These are phyloP conservation scores for Phellinidium pouzarii DNA, from an alignment of 1,284 basidiomycete genomes.

Conservation along the genomic window DNA sequence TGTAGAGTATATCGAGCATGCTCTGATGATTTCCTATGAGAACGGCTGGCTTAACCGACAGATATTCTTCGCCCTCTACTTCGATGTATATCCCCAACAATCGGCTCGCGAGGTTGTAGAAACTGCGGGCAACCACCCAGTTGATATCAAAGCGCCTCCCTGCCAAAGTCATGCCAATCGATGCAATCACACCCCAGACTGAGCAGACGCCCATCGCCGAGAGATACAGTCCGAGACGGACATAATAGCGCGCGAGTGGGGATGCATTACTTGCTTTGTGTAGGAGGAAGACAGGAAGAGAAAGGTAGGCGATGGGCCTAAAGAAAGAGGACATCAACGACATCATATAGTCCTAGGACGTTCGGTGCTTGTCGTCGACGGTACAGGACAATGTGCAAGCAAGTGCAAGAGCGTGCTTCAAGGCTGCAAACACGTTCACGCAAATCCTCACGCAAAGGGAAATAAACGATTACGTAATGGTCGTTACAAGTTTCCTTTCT, in stretches of 20 bases:
- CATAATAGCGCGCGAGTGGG: conserved; percentile 61
- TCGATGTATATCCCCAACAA: conserved; percentile 67
- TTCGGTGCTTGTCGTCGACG: background rate
- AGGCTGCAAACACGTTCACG: background rate
- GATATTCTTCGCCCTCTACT: conserved; percentile 83
- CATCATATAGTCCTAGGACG: conserved; percentile 34
- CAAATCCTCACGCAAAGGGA: conserved; percentile 11
- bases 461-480: background rate
- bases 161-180: conserved; percentile 60
- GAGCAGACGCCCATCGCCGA: conserved; percentile 70
- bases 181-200: conserved; percentile 69
- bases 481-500: background rate
- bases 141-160: conserved; percentile 83
- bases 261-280: conserved; percentile 50
- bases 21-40: conserved; percentile 93
- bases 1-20: conserved; percentile 79
- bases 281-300: conserved; percentile 58
- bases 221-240: conserved; percentile 69
- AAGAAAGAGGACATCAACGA: conserved; percentile 51
- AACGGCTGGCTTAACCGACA: conserved; percentile 64
- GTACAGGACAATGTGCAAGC: background rate
- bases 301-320: conserved; percentile 67
- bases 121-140: conserved; percentile 77
- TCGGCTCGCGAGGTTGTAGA: conserved; percentile 68
- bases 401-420: background rate